Evolutionary conservation across 352 stramenopile genomes (phyloP).

Genomic region (Pythium apleroticum): DNA sequence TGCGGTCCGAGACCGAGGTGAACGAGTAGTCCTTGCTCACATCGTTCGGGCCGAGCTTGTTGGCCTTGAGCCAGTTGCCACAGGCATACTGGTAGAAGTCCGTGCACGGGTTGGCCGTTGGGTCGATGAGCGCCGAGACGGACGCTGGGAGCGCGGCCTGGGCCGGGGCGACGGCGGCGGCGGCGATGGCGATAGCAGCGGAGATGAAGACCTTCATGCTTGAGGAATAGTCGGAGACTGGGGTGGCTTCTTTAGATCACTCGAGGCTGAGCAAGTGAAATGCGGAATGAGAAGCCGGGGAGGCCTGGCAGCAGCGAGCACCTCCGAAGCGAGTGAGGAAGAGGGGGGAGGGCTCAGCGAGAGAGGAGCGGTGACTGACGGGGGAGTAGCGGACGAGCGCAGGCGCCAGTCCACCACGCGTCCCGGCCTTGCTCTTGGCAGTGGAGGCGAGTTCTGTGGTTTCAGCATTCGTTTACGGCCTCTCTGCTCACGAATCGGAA

Average conservation of each 20-base stretch:
- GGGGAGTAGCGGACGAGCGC: not conserved
- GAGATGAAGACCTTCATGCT: slow-evolving; percentile 34
- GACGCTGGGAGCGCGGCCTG: slow-evolving; percentile 31
- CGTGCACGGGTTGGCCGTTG: slow-evolving; percentile 45
- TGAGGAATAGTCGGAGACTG: not conserved
- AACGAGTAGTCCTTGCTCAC: slow-evolving; percentile 49
- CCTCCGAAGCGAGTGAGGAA: not conserved
- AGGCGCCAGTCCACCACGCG: too few relatives aligned
- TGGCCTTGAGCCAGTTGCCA: slow-evolving; percentile 48
- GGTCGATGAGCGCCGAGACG: slow-evolving; percentile 51
- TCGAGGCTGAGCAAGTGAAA: not conserved
- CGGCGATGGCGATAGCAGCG: slow-evolving; percentile 19
- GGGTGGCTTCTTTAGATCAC: not conserved
- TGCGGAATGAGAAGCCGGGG: not conserved
- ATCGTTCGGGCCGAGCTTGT: slow-evolving; percentile 28
- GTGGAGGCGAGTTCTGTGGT: not conserved
- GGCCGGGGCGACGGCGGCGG: slow-evolving; percentile 12
- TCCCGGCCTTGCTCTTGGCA: not conserved
- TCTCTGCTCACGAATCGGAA: not conserved
- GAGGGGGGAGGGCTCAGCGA: not conserved
- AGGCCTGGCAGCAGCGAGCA: not conserved
- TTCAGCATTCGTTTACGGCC: not conserved
- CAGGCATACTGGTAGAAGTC: slow-evolving; percentile 81
- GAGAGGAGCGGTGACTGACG: not conserved
- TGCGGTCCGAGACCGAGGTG: slow-evolving; percentile 42